phyloP scores from a whole-genome alignment of 1,284 basidiomycete genomes.

The Cryptococcus sp. region DNA sequence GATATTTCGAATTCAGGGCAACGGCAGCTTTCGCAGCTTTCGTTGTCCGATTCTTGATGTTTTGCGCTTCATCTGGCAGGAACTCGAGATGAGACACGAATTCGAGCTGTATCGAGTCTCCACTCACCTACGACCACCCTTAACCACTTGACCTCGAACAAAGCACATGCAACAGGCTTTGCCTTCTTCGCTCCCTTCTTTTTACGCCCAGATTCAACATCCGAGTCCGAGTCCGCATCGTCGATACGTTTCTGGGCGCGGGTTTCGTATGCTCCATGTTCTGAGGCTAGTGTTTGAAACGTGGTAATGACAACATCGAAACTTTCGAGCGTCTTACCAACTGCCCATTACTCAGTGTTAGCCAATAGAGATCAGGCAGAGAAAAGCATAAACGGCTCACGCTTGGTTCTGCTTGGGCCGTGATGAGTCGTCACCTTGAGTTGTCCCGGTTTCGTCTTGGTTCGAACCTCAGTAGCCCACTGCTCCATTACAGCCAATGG shows the following conservation, averaged over 20 bases:
- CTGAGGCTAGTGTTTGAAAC: conserved; percentile 75
- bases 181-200: conserved; percentile 54
- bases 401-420: conserved; percentile 67
- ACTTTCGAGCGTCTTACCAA: conserved; percentile 61
- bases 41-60: conserved; percentile 90
- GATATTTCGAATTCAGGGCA: conserved; percentile 71
- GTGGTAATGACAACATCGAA: conserved; percentile 80
- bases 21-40: conserved; percentile 80
- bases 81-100: not conserved
- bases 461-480: conserved; percentile 83
- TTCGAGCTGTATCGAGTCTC: not conserved
- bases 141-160: conserved; percentile 82
- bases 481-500: conserved; percentile 84
- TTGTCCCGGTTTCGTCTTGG: conserved; percentile 65
- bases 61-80: conserved; percentile 87
- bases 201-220: conserved; percentile 19
- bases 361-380: not conserved
- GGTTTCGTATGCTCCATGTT: conserved; percentile 57
- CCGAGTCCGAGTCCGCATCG: conserved; percentile 38
- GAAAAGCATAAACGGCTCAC: conserved; percentile 53
- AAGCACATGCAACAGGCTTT: conserved; percentile 61
- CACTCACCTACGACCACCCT: conserved; percentile 75
- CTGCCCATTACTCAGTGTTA: conserved; percentile 51
- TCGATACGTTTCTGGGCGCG: conserved; percentile 11
- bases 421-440: conserved; percentile 80